Evolutionary conservation across 176 grass and related monocot genomes (phyloP), one percentile per base, ranked within the genome.

Genomic region (Pontederia paniculata): DNA sequence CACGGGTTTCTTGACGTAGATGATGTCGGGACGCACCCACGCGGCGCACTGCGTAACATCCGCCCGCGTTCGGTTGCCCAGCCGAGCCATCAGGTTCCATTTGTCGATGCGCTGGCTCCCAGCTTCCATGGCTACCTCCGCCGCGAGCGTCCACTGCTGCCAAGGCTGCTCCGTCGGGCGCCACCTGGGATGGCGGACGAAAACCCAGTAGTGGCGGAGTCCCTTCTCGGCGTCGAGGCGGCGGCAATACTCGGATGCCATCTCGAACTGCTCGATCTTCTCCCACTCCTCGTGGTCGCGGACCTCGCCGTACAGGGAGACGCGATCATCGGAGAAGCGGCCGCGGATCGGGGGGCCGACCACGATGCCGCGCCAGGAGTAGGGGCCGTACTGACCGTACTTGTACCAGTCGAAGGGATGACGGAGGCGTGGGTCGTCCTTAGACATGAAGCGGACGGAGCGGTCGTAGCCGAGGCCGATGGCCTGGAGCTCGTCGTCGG

Each of bases 361-460:
- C 21, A 90, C 86, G 75, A 97, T 82, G 57, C 93, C 91, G 62
- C 93, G 79, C 93, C 93, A 97, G 58, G 83, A 86, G 71, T 83
- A 97, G 54, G 93, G 86, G 1, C 93, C 86, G 46, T 66, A 90
- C 16, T 62, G 56, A 57, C 86, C 93, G 55, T 90, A 97, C 74
- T 83, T 88, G 93, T 90, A 89, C 93, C 93, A 90, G 69, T 97
- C 93, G 69, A 87, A 74, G 14, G 65, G 86, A 53, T 97, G 93
- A 47, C 68, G 93, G 59, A 97, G 91, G 17, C 63, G 58, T 63
- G 83, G 91, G 60, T 97, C 86, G 49, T 97, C 80, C 44, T 87
- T 77, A 17, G 79, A 79, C 86, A 97, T 81, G 80, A 97, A 97
- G 56, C 93, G 82, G 15, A 90, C 86, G 61, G 77, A 42, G 42